Evolutionary conservation across 169 alveolate species (phyloP), one percentile per base, ranked within the genome.

Genomic region (Cryptosporidium baileyi): DNA sequence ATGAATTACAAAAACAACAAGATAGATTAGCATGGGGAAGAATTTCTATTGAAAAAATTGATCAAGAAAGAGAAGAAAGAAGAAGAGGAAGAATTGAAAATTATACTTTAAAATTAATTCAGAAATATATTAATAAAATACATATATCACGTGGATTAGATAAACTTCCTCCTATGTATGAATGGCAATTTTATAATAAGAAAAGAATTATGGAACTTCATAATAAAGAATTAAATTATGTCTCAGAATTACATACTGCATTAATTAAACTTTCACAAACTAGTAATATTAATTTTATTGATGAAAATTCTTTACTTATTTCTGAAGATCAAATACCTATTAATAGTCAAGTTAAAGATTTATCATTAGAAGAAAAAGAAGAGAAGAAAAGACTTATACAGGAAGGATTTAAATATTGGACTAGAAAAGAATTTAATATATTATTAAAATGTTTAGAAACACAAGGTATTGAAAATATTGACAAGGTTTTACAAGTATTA

Each of bases 391-490:
- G 40, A 6, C 65, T 94, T 32, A 80, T 89, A 34, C 90, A 81
- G 6, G 61, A 94, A 1, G 98, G 98, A 11, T 94, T 95, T 63
- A 88, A 81, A 13, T 80, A 89, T 40, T 95, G 98, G 98, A 92
- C 91, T 59, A 89, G 92, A 62, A 82, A 89, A 52, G 98, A 95
- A 49, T 95, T 91, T 82, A 63, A 91, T 60, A 80, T 92, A 7
- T 93, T 94, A 67, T 54, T 93, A 19, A 67, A 80, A 49, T 94
- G 93, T 15, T 80, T 91, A 19, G 97, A 93, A 54, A 40, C 82
- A 43, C 90, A 74, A 52, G 94, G 94, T 5, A 89, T 82, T 79
- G 93, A 93, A 61, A 57, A 74, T 45, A 36, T 74, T 44, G 63
- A 52, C 32, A 59, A 52, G 5, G 57, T 74, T 0, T 28, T 26